Evolutionary conservation across 1,284 basidiomycete genomes (phyloP).

Genomic region (Kwoniella shivajii): DNA sequence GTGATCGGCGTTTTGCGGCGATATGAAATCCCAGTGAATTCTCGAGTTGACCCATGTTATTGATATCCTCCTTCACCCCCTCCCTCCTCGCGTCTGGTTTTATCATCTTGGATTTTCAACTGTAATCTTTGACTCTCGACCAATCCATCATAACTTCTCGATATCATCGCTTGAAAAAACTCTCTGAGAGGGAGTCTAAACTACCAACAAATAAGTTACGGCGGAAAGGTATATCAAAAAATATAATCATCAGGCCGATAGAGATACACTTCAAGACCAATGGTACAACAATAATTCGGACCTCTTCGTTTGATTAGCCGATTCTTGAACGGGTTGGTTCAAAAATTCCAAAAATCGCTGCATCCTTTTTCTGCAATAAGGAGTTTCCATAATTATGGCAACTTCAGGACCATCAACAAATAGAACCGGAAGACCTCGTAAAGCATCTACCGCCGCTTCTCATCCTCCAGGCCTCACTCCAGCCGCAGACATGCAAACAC

Average conservation of each 20-base stretch:
- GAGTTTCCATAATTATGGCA: slow-evolving; percentile 15
- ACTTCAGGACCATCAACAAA: slow-evolving; percentile 18
- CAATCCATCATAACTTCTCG: slow-evolving; percentile 3
- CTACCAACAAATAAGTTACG: neutral
- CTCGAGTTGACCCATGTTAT: slow-evolving; percentile 1
- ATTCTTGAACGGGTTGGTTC: neutral
- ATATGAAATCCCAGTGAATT: slow-evolving; percentile 7
- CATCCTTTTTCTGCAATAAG: neutral
- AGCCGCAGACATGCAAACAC: slow-evolving; percentile 21
- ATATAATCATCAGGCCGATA: neutral
- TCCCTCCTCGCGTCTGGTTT: slow-evolving; percentile 5
- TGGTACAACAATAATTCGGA: neutral
- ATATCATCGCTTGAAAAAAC: neutral
- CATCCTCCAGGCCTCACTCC: slow-evolving; percentile 18
- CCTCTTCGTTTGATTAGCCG: slow-evolving; percentile 2
- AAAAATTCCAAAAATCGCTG: neutral
- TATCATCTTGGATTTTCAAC: neutral
- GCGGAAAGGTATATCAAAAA: neutral
- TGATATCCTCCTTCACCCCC: neutral
- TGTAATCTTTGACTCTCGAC: neutral
- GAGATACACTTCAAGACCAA: neutral
- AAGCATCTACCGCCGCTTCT: slow-evolving; percentile 41
- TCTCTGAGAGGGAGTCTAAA: neutral
- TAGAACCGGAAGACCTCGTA: slow-evolving; percentile 34
- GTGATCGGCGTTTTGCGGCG: slow-evolving; percentile 15